Evolutionary conservation across 2,329 filamentous ascomycete genomes (phyloP), one percentile per base, ranked within the genome.

Genomic region (Nigrograna mackinnonii): DNA sequence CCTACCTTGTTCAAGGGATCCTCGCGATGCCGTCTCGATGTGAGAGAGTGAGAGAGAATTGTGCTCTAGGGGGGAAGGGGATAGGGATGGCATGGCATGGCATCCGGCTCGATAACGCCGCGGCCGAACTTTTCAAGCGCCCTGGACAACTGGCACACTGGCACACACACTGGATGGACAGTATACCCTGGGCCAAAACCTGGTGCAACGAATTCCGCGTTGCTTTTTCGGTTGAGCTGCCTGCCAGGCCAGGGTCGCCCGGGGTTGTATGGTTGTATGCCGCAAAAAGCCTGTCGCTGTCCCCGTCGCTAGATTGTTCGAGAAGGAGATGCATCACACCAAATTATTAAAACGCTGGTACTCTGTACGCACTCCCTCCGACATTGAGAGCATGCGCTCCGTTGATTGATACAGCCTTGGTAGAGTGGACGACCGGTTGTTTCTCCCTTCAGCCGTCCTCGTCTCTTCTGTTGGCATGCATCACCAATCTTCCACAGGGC

Each of bases 1-100:
- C 55, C 32, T 47, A 44, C 37, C 44, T 57, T 57, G 39, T 46
- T 55, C 57, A 55, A 62, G 49, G 44, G 57, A 66, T 66, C 52
- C 44, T 47, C 56, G 49, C 40, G 43, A 50, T 43, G 43, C 36
- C 31, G 28, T 16, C 20, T 20, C 33, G 18, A 17, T 22, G 28
- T 19, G 26, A 14, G 21, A 20, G 47, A 40, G 42, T 43, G 36
- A n/a, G n/a, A n/a, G n/a, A n/a, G n/a, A n/a, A n/a, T n/a, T n/a
- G n/a, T n/a, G n/a, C n/a, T n/a, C n/a, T n/a, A n/a, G n/a, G n/a
- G n/a, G n/a, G n/a, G n/a, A n/a, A n/a, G n/a, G n/a, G n/a, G n/a
- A n/a, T n/a, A n/a, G n/a, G n/a, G n/a, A n/a, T n/a, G n/a, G n/a
- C n/a, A n/a, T n/a, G n/a, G n/a, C n/a, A n/a, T n/a, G n/a, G n/a